These are phyloP conservation scores for Reutealis trisperma DNA, from an alignment of 345 rosid species.

Conservation along the genomic window DNA sequence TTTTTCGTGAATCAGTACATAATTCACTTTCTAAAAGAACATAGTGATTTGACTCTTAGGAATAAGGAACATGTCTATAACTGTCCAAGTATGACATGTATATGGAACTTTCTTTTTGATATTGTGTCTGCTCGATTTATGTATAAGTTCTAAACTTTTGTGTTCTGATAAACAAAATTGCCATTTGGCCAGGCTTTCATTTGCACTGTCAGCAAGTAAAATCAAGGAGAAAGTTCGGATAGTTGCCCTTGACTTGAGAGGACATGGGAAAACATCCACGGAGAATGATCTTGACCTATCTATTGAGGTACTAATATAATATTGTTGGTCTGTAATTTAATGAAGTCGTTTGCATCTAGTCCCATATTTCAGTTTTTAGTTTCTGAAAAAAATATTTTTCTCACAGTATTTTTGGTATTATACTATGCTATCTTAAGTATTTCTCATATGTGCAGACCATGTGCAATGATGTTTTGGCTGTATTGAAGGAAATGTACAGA, in stretches of 20 bases:
- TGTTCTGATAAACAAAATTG: neutral
- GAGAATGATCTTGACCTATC: conserved; percentile 85
- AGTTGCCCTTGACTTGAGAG: conserved; percentile 92
- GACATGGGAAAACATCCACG: conserved; percentile 82
- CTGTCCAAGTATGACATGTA: neutral
- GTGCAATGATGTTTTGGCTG: conserved; percentile 82
- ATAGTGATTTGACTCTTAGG: neutral
- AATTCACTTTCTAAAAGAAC: neutral
- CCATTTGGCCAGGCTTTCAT: conserved; percentile 66
- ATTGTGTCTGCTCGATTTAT: neutral
- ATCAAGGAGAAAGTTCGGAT: conserved; percentile 89
- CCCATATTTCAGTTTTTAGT: neutral
- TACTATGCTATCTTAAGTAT: neutral
- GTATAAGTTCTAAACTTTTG: neutral
- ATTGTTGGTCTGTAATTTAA: neutral
- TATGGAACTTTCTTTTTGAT: neutral
- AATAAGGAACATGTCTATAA: neutral
- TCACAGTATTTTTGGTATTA: neutral
- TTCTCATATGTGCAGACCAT: conserved; percentile 67
- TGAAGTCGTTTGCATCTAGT: neutral
- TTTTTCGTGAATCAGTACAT: neutral
- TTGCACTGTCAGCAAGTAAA: conserved; percentile 67
- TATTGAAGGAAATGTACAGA: conserved; percentile 79
- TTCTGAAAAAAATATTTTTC: neutral
- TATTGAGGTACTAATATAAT: conserved; percentile 57